A percentile compares a stretch with the other conserved stretches of the same genome.
Evolutionary conservation across 495 filamentous ascomycete genomes (phyloP).

Genomic region (Daldinia childiae): DNA sequence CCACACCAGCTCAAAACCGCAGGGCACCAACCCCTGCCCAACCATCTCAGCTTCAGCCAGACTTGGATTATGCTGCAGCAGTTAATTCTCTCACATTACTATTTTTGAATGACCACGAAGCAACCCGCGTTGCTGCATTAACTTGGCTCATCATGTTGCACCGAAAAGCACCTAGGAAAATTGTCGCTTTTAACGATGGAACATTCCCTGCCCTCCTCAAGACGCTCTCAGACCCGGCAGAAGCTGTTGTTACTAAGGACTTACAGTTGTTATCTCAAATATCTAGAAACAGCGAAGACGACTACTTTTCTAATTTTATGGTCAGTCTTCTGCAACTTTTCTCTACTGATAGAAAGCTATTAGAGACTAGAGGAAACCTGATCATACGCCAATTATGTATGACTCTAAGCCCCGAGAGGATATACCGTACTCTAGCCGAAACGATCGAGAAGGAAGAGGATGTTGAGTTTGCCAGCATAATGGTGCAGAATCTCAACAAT

Average conservation of each 20-base stretch:
- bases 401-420: constrained; percentile 90
- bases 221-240: constrained; percentile 93
- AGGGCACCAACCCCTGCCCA: constrained; percentile 49
- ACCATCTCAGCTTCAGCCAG: constrained; percentile 62
- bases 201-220: constrained; percentile 97
- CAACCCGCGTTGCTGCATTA: constrained; percentile 89
- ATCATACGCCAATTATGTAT: constrained; percentile 96
- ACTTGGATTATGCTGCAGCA: constrained; percentile 97
- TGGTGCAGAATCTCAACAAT: constrained; percentile 99
- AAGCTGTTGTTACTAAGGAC: constrained; percentile 95
- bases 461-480: constrained; percentile 97
- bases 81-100: constrained; percentile 93
- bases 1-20: constrained; percentile 60
- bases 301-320: constrained; percentile 98
- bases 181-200: constrained; percentile 94
- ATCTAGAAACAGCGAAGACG: constrained; percentile 93
- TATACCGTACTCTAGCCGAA: constrained; percentile 95
- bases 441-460: constrained; percentile 99
- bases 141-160: constrained; percentile 99
- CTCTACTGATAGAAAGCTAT: constrained; percentile 86
- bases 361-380: constrained; percentile 93
- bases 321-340: constrained; percentile 95
- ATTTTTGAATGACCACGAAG: constrained; percentile 96
- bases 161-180: constrained; percentile 90
- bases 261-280: constrained; percentile 95